A percentile compares a stretch with the other conserved stretches of the same genome.
Conservation (phyloP, 805 yeast genomes). For the Zygotorulaspora danielsina region DNA sequence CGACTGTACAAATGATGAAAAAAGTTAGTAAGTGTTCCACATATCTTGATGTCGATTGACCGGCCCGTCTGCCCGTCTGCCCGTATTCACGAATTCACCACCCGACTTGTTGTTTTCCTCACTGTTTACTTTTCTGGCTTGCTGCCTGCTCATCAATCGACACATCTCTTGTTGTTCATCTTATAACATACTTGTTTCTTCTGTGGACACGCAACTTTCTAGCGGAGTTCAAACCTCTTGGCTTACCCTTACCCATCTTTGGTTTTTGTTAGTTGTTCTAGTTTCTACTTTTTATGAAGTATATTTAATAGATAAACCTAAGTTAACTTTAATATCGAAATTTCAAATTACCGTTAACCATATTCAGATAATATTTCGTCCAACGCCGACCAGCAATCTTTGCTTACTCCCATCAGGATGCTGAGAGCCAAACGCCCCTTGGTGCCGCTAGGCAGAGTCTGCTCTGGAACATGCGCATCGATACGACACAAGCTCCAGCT, state of each 20-base stretch:
- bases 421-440: neutral
- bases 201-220: conserved; percentile 99
- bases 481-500: no score
- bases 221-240: conserved; percentile 99
- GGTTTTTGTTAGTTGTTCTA: conserved; percentile 16
- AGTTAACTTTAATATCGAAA: neutral
- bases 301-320: neutral
- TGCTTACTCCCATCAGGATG: conserved; percentile 1
- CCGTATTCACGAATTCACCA: no score
- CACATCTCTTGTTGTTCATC: conserved; percentile 2
- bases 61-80: no score
- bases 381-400: conserved; percentile 1
- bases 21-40: conserved; percentile 16
- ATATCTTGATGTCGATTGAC: no score
- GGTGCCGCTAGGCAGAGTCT: neutral
- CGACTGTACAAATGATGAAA: conserved; percentile 47
- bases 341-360: neutral
- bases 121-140: no score
- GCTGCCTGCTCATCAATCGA: neutral
- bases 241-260: conserved; percentile 99
- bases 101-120: no score
- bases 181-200: conserved; percentile 75
- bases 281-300: conserved; percentile 4
- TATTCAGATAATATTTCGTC: neutral
- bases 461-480: no score